Base-by-base conservation (phyloP, 2,329 filamentous ascomycete species). In the Alternaria incomplexa region DNA sequence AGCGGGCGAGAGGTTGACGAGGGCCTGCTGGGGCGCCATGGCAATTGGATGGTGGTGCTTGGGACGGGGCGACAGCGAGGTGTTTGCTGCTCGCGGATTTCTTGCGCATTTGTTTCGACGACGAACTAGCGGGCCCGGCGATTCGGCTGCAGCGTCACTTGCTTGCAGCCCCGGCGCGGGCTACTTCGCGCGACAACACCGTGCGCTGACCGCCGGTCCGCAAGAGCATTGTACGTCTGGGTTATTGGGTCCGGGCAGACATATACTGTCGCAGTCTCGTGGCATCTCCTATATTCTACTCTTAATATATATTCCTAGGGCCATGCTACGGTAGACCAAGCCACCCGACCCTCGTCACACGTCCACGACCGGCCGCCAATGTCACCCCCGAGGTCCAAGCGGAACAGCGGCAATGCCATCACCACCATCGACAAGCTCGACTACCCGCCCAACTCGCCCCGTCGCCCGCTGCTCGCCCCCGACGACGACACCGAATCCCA, bases 1-100 rank as follows among this genome's bases (percentile, higher is more conserved):
- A 75, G 96, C 93, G 51, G 96, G 95, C 57, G 94, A 97, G 81
- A 98, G 90, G 72, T 93, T 90, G 47, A 87, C 75, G 89, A 88
- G 81, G 89, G 88, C 67, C 65, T 73, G 72, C 58, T 75, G 67
- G 57, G 78, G 78, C 28, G 76, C 69, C 77, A 79, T 79, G n/a
- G 63, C 56, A 67, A 17, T 54, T 44, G 52, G n/a, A 46, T 44
- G 20, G 61, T 56, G 52, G 64, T 51, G 58, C 48, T 36, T 62
- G 23, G 61, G 52, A 26, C 44, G 62, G 54, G 60, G 45, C 56
- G 59, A 46, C 23, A 46, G 25, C 32, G 46, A 51, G 28, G 54
- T 57, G 62, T 53, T 58, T 69, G 58, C 55, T 64, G 45, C 30
- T 46, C n/a, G 25, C 51, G 55, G 47, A 62, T 53, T 56, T 56